Evolutionary conservation across 164 flowering plant species (phyloP).

Genomic region (Vitis riparia): DNA sequence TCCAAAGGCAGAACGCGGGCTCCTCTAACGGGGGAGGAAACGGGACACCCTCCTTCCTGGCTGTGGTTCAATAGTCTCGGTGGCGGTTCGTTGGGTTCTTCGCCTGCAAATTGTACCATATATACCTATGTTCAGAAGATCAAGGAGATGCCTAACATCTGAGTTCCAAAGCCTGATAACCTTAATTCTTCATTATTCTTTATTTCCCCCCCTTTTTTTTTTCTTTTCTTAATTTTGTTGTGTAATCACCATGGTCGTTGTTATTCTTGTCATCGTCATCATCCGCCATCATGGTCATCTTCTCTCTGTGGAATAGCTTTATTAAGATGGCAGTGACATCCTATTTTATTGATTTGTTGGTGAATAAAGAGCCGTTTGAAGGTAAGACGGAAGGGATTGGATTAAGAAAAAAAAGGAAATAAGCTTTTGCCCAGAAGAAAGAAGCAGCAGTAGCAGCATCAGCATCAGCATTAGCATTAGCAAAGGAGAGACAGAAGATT

Average conservation of each 20-base stretch:
- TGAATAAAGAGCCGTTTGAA: slow-evolving; percentile 34
- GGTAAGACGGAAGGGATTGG: slow-evolving; percentile 14
- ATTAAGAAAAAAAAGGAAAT: neutral
- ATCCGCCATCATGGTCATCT: neutral
- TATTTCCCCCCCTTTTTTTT: neutral
- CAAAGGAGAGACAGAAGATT: neutral
- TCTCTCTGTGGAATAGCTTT: slow-evolving; percentile 2
- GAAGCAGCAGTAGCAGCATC: slow-evolving; percentile 6
- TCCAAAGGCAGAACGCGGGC: slow-evolving; percentile 36
- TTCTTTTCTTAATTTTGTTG: slow-evolving; percentile 3
- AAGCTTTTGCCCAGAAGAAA: neutral
- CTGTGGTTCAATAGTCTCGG: slow-evolving; percentile 45
- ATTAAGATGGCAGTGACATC: neutral
- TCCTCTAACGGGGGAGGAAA: slow-evolving; percentile 39
- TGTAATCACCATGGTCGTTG: neutral
- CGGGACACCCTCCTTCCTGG: slow-evolving; percentile 39
- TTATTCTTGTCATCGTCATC: slow-evolving; percentile 3
- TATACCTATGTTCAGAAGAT: slow-evolving; percentile 28
- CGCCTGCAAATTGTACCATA: slow-evolving; percentile 36
- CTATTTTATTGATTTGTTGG: slow-evolving; percentile 41
- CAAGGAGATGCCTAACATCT: slow-evolving; percentile 9
- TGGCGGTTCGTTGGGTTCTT: neutral
- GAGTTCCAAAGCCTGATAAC: slow-evolving; percentile 1
- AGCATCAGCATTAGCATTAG: neutral
- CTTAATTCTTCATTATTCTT: neutral